phyloP scores from a whole-genome alignment of 306 rosid genomes.

The Begonia masoniana region DNA sequence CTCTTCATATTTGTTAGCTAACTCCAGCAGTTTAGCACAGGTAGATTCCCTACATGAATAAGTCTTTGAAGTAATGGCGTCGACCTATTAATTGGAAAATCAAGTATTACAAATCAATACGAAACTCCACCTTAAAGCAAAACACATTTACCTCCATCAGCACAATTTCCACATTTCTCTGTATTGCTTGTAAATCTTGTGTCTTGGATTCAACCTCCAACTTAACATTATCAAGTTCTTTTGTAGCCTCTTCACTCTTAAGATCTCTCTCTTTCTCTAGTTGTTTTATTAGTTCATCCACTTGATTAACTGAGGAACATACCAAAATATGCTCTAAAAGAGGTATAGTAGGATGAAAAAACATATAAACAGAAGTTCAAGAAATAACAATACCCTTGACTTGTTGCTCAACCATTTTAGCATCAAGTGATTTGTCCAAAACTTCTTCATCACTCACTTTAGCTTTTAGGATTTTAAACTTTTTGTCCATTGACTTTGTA shows the following conservation, averaged over 20 bases:
- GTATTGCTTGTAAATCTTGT: slow-evolving; percentile 40
- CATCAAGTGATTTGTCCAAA: slow-evolving; percentile 66
- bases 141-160: slow-evolving; percentile 40
- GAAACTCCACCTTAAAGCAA: neutral
- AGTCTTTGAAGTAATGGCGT: slow-evolving; percentile 26
- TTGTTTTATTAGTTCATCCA: slow-evolving; percentile 33
- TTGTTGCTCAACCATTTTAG: slow-evolving; percentile 48
- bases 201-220: slow-evolving; percentile 56
- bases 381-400: slow-evolving; percentile 37
- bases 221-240: slow-evolving; percentile 25
- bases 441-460: slow-evolving; percentile 62
- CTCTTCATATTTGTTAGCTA: slow-evolving; percentile 29
- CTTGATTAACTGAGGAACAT: slow-evolving; percentile 36
- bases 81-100: slow-evolving; percentile 37
- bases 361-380: slow-evolving; percentile 2
- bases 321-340: slow-evolving; percentile 2
- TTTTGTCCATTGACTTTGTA: slow-evolving; percentile 62
- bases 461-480: slow-evolving; percentile 45
- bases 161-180: slow-evolving; percentile 47
- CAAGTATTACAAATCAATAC: slow-evolving; percentile 5
- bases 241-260: slow-evolving; percentile 41
- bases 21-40: slow-evolving; percentile 29
- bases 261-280: slow-evolving; percentile 43
- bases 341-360: neutral
- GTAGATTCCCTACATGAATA: slow-evolving; percentile 33